A percentile compares a stretch with the other conserved stretches of the same genome.
phyloP scores from a whole-genome alignment of 495 filamentous ascomycete species.

The Lepraria neglecta region DNA sequence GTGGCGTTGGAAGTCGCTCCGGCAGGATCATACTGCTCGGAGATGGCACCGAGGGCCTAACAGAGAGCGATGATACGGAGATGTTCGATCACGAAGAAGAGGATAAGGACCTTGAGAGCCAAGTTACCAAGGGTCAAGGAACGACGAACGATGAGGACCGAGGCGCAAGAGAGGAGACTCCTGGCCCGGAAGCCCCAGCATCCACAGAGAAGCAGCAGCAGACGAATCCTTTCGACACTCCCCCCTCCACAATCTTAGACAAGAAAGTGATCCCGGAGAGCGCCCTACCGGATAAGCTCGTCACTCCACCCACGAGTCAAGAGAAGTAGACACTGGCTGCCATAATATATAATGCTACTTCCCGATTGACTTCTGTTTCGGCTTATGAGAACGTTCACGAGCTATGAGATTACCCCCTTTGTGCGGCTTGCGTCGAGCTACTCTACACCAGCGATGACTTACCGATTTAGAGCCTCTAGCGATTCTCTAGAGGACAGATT shows the following conservation, averaged over 20 bases:
- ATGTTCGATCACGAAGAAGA: constrained; percentile 88
- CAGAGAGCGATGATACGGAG: constrained; percentile 79
- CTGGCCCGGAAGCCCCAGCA: constrained; percentile 47
- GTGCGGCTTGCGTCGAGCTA: constrained; percentile 1
- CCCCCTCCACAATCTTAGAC: constrained; percentile 41
- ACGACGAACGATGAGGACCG: constrained; percentile 34
- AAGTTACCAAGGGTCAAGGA: constrained; percentile 44
- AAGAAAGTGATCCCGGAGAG: constrained; percentile 27
- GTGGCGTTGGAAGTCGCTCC: constrained; percentile 56
- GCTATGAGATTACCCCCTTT: constrained; percentile 13
- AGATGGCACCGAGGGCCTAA: constrained; percentile 83
- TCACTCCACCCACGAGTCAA: constrained; percentile 19
- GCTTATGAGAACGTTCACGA: constrained; percentile 11
- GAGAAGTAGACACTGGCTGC: constrained; percentile 6
- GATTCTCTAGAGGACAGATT: background rate
- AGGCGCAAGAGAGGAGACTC: constrained; percentile 53
- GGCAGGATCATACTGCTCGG: constrained; percentile 89
- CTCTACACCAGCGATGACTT: constrained; percentile 1
- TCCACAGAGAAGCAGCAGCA: constrained; percentile 25
- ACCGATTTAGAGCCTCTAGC: constrained; percentile 5
- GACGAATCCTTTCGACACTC: constrained; percentile 42
- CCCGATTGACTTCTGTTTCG: constrained; percentile 1
- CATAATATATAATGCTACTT: background rate
- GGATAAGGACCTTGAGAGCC: constrained; percentile 62
- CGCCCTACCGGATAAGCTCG: constrained; percentile 30